These are phyloP conservation scores for Phytopythium ostracodes DNA, from an alignment of 352 stramenopile species.

Conservation along the genomic window DNA sequence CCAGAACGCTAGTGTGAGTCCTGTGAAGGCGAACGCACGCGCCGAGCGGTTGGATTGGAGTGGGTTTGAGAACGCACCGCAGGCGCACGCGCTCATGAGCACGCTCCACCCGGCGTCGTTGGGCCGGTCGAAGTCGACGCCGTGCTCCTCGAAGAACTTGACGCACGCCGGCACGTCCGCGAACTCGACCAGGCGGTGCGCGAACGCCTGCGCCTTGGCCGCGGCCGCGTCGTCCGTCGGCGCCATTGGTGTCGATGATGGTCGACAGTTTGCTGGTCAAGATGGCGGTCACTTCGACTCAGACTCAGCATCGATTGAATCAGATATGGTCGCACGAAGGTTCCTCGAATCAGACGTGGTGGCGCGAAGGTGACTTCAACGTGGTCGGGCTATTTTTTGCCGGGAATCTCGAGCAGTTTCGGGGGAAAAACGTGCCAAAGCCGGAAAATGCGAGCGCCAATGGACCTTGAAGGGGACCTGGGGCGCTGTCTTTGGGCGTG, in stretches of 20 bases:
- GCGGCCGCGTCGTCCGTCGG: background rate
- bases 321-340: too few species aligned
- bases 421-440: background rate
- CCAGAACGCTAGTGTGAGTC: background rate
- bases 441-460: background rate
- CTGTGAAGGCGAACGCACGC: background rate
- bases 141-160: constrained; percentile 58
- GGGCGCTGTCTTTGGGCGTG: too few species aligned
- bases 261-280: background rate
- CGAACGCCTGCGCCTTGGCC: constrained; percentile 53
- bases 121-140: constrained; percentile 51
- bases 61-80: too few species aligned
- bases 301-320: background rate
- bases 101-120: constrained; percentile 71
- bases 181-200: constrained; percentile 75
- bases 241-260: background rate
- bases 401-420: constrained; percentile 7
- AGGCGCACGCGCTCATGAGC: constrained; percentile 78
- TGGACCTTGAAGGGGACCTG: too few species aligned
- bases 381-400: constrained; percentile 1
- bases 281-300: background rate
- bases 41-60: background rate
- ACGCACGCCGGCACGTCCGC: constrained; percentile 45
- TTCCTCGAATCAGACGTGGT: background rate
- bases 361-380: constrained; percentile 6